Evolutionary conservation across 768 basidiomycete genomes (phyloP), one percentile per base, ranked within the genome.

Genomic region (Russula vinacea): DNA sequence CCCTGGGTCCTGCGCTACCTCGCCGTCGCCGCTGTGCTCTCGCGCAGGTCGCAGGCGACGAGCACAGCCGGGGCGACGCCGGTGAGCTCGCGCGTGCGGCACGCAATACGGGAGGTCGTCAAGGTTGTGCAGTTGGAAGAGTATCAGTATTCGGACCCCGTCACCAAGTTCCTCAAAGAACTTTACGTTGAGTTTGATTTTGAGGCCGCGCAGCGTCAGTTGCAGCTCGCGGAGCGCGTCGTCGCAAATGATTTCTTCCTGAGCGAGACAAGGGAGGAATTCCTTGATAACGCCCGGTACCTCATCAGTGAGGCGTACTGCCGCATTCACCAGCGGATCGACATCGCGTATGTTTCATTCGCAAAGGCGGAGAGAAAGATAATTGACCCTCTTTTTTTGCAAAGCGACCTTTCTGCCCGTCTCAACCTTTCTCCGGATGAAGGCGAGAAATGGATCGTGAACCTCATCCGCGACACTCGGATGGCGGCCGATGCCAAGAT

Each of bases 401-500:
- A 66, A 59, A 94, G 94, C 64, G 93, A 97, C 71, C 84, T 98
- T 14, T 97, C 95, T 10, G 89, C 92, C 71, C 87, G 96, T 10
- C 82, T 98, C 16, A 98, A 98, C 75, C 83, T 98, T 54, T 88
- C 90, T n/a, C 84, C 81, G 47, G 94, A 94, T 68, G 97, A 98
- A 73, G 97, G 96, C 56, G 97, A 99, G 74, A 96, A 96, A 71
- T 99, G 96, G 96, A 96, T 98, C 66, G 97, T 98, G 71, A 98
- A 98, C 79, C 89, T 98, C 66, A 97, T 98, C 71, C 87, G 97
- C 39, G 97, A 98, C 76, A 96, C 95, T 7, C 84, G 94, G 52
- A 93, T 96, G 89, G 93, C 93, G 16, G 89, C 92, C 1, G 96
- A 98, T 70, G 96, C 96, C 57, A 97, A 96, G 79, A 98, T 98